Evolutionary conservation across 2,329 filamentous ascomycete genomes (phyloP).

Genomic region (Claviceps purpurea): DNA sequence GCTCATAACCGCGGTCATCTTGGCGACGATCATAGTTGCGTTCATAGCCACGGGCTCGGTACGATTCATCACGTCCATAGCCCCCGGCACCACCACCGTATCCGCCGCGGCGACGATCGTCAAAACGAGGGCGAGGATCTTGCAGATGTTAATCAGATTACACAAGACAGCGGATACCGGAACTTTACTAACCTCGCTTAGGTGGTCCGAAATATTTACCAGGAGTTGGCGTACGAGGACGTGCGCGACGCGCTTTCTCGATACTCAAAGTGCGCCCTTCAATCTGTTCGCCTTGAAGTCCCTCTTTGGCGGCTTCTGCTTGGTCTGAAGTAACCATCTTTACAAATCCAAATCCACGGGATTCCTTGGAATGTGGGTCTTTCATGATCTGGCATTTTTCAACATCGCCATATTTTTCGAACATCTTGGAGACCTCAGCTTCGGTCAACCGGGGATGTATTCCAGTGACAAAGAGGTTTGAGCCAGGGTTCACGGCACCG

Average conservation of each 20-base stretch:
- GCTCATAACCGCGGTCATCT: conserved; percentile 30
- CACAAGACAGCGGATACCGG: background rate
- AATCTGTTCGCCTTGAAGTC: conserved; percentile 84
- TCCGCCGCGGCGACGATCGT: conserved; percentile 52
- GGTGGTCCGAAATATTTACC: conserved; percentile 99
- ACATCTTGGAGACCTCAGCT: conserved; percentile 82
- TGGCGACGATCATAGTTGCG: conserved; percentile 30
- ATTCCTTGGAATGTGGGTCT: conserved; percentile 96
- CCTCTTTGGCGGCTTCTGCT: conserved; percentile 93
- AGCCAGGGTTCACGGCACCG: conserved; percentile 79
- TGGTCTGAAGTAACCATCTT: conserved; percentile 96
- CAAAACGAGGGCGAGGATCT: conserved; percentile 33
- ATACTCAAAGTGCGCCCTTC: conserved; percentile 95
- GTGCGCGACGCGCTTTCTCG: conserved; percentile 92
- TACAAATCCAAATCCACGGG: conserved; percentile 96
- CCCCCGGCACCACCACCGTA: conserved; percentile 31
- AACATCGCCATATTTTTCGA: conserved; percentile 97
- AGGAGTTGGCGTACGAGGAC: conserved; percentile 88
- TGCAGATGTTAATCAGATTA: background rate
- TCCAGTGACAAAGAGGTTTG: conserved; percentile 96
- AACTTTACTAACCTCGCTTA: conserved; percentile 65
- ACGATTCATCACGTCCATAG: conserved; percentile 42
- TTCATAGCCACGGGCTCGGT: conserved; percentile 38
- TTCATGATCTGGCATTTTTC: conserved; percentile 99
- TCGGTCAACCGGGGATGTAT: conserved; percentile 89